These are phyloP conservation scores for Pseudopediastrum boryanum DNA, from an alignment of 139 green algal genomes.

Conservation along the genomic window DNA sequence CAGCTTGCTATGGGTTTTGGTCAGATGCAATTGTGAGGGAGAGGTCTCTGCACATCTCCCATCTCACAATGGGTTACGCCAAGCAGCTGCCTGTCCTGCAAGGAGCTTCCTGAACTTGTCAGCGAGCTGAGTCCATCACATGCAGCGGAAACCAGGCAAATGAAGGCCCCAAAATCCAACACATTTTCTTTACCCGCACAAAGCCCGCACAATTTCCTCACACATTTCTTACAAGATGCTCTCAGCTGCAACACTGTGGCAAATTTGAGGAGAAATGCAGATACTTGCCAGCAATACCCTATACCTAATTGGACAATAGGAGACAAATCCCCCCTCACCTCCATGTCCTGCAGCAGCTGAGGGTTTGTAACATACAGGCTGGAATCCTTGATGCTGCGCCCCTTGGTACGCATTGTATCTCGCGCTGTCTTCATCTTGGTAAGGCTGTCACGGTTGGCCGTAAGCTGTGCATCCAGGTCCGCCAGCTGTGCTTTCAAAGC, in stretches of 20 bases:
- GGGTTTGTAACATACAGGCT: conserved; percentile 59
- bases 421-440: conserved; percentile 41
- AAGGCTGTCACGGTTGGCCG: conserved; percentile 46
- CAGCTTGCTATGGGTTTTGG: too few relatives aligned
- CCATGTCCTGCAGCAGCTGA: conserved; percentile 64
- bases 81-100: too few relatives aligned
- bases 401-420: conserved; percentile 53
- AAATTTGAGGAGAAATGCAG: background rate
- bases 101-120: too few relatives aligned
- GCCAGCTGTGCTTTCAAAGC: conserved; percentile 40
- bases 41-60: too few relatives aligned
- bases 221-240: background rate
- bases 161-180: background rate
- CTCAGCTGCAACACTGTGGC: background rate
- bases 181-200: background rate
- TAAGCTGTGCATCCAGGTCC: conserved; percentile 46
- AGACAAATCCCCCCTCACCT: conserved; percentile 35
- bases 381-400: conserved; percentile 54
- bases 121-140: too few relatives aligned
- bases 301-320: background rate
- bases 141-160: background rate
- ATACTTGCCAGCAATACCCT: background rate
- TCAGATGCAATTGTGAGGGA: too few relatives aligned
- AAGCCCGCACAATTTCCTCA: background rate
- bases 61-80: too few relatives aligned